Evolutionary conservation across 208 protist genomes (phyloP).

Genomic region (Trypanosoma congolense): DNA sequence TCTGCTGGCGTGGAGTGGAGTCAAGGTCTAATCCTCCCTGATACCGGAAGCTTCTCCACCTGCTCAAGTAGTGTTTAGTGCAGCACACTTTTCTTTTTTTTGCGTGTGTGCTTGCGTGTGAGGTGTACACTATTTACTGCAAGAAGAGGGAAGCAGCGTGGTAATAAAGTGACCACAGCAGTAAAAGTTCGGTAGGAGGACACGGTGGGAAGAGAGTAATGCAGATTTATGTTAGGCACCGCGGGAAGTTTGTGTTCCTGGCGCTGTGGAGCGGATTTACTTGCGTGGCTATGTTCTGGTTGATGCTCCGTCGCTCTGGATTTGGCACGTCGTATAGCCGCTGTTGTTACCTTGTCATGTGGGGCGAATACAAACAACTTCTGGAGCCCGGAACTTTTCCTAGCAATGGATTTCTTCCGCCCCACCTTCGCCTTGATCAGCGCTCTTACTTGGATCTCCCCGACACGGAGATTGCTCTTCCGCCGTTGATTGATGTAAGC

Average conservation of each 20-base stretch:
- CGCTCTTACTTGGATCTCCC: constrained; percentile 74
- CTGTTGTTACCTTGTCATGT: constrained; percentile 71
- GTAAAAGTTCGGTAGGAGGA: background rate
- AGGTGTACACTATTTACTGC: too few species aligned
- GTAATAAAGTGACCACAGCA: constrained; percentile 1
- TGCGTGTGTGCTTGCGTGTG: constrained; percentile 3
- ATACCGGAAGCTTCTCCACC: constrained; percentile 4
- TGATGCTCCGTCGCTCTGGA: constrained; percentile 67
- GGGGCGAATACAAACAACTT: constrained; percentile 80
- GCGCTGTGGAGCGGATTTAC: constrained; percentile 59
- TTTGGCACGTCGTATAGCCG: constrained; percentile 82
- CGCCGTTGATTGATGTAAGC: constrained; percentile 68
- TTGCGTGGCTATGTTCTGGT: constrained; percentile 70
- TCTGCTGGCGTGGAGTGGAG: too few species aligned
- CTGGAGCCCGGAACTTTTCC: constrained; percentile 72
- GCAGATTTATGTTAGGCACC: constrained; percentile 69
- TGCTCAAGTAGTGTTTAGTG: constrained; percentile 25
- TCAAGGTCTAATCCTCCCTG: background rate
- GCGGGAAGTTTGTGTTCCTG: constrained; percentile 58
- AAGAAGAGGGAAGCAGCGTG: too few species aligned
- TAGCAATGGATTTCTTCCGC: constrained; percentile 61
- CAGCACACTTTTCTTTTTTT: constrained; percentile 5
- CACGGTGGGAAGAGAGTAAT: constrained; percentile 16
- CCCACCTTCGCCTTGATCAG: constrained; percentile 73
- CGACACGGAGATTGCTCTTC: constrained; percentile 71